These are phyloP conservation scores for Polytrichum commune DNA, from an alignment of 225 moss, liverwort and hornwort species.

Conservation along the genomic window DNA sequence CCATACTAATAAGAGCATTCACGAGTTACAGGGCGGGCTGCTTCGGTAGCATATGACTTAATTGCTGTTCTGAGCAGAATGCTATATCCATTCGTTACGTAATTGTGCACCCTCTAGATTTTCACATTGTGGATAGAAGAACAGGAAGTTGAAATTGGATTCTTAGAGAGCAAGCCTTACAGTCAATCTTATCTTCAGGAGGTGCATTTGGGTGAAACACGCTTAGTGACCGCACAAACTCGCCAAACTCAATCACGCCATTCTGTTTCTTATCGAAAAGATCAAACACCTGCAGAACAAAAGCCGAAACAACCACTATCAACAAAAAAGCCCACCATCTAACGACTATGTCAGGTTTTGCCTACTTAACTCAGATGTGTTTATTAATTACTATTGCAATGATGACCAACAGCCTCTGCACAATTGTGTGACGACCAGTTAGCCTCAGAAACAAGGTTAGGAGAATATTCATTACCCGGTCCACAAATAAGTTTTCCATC, in stretches of 20 bases:
- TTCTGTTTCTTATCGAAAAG: constrained; percentile 55
- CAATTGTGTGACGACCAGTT: neutral
- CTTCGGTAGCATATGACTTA: too few relatives aligned
- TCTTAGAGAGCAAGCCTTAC: constrained; percentile 4
- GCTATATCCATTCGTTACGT: too few relatives aligned
- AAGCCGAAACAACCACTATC: too few relatives aligned
- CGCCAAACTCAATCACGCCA: constrained; percentile 60
- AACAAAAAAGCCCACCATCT: too few relatives aligned
- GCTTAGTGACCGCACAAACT: constrained; percentile 50
- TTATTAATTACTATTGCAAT: neutral
- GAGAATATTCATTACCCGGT: constrained; percentile 32
- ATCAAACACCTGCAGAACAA: constrained; percentile 36
- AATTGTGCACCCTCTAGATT: too few relatives aligned
- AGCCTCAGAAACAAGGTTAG: too few relatives aligned
- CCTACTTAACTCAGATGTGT: neutral
- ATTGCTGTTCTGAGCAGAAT: too few relatives aligned
- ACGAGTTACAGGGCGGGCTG: too few relatives aligned
- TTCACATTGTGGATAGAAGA: too few relatives aligned
- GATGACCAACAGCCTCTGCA: neutral
- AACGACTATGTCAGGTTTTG: constrained; percentile 1
- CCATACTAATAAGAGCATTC: neutral
- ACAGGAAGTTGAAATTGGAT: too few relatives aligned
- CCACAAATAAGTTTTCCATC: constrained; percentile 39
- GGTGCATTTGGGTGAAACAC: constrained; percentile 42
- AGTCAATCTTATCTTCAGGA: constrained; percentile 40